Evolutionary conservation across 306 rosid species (phyloP).

Genomic region (Senna siamea): DNA sequence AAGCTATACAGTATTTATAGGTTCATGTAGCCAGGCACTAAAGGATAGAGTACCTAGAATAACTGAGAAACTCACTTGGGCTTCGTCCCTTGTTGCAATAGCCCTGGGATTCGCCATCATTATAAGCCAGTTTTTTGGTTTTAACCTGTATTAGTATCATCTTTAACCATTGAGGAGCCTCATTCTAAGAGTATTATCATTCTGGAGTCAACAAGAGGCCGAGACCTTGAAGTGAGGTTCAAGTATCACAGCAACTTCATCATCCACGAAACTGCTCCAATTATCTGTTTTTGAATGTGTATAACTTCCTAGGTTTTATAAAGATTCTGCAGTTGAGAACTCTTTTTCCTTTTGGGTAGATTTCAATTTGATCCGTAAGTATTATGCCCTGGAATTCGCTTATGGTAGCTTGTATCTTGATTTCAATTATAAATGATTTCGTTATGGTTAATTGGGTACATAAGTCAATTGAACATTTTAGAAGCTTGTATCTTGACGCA

Average conservation of each 20-base stretch:
- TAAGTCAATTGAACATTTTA: neutral
- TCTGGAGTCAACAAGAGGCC: constrained; percentile 38
- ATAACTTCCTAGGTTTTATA: constrained; percentile 30
- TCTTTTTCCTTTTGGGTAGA: constrained; percentile 32
- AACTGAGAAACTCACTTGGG: constrained; percentile 98
- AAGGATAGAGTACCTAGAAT: constrained; percentile 92
- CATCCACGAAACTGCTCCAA: constrained; percentile 28
- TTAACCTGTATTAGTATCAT: constrained; percentile 65
- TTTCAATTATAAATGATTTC: neutral
- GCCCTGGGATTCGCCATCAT: constrained; percentile 82
- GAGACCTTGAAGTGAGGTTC: constrained; percentile 33
- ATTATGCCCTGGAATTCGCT: constrained; percentile 23
- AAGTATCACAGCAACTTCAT: constrained; percentile 42
- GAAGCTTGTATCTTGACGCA: no score
- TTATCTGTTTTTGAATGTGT: constrained; percentile 33
- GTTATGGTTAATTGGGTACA: neutral
- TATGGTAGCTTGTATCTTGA: neutral
- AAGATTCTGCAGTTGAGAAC: constrained; percentile 23
- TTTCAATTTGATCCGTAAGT: constrained; percentile 28
- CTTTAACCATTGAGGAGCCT: constrained; percentile 30
- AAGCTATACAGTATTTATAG: constrained; percentile 89
- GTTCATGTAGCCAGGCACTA: constrained; percentile 86
- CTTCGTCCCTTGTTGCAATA: constrained; percentile 89
- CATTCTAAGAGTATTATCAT: constrained; percentile 33
- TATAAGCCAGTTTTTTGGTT: constrained; percentile 89